phyloP scores from a whole-genome alignment of 352 stramenopile species.

The Globisporangium splendens region DNA sequence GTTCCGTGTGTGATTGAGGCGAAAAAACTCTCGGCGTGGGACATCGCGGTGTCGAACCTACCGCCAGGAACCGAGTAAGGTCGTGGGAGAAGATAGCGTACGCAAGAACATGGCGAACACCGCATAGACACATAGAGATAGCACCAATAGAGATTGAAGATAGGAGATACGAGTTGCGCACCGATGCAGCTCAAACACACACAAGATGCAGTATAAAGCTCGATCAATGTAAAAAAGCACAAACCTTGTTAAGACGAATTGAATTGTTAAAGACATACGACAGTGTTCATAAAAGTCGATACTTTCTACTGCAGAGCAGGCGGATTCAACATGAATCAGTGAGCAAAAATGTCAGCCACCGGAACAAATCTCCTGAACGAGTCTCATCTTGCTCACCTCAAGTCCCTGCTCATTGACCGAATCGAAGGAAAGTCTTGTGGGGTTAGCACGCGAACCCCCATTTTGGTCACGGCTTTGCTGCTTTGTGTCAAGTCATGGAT shows the following conservation, averaged over 20 bases:
- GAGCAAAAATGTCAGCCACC: no score
- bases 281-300: no score
- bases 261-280: background rate
- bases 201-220: background rate
- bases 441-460: no score
- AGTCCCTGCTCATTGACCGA: no score
- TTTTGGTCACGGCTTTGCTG: no score
- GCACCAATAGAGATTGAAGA: background rate
- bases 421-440: no score
- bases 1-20: slow-evolving; percentile 38
- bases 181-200: background rate
- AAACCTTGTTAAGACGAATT: background rate
- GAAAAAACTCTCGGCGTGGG: slow-evolving; percentile 37
- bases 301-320: no score
- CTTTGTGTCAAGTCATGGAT: no score
- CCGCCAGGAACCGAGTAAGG: background rate
- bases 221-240: background rate
- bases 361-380: no score
- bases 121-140: background rate
- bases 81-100: background rate
- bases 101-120: background rate
- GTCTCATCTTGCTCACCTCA: no score
- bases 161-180: background rate
- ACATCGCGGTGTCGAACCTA: slow-evolving; percentile 23
- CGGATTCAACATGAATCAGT: no score